phyloP scores from a whole-genome alignment of 2,329 filamentous ascomycete genomes.

The Botrytis cinerea region DNA sequence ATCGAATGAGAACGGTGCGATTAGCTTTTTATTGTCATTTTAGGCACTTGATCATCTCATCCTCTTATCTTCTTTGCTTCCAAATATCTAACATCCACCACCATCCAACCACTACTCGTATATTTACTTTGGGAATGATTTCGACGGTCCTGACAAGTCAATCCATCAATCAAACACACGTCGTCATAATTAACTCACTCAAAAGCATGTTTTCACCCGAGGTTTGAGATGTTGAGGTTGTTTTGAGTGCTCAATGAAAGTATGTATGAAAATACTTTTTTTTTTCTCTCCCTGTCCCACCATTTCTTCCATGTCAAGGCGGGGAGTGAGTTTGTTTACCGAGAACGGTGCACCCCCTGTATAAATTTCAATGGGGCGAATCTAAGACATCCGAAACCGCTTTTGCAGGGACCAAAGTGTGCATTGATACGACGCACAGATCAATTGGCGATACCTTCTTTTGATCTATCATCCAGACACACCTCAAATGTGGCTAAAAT shows the following conservation, averaged over 20 bases:
- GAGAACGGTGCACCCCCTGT: neutral
- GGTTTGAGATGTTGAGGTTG: neutral
- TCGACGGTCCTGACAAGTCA: neutral
- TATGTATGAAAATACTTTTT: neutral
- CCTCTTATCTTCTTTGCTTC: neutral
- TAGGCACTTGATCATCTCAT: neutral
- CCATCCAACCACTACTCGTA: neutral
- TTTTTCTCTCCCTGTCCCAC: neutral
- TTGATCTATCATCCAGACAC: neutral
- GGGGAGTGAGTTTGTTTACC: slow-evolving; percentile 1
- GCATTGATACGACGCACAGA: slow-evolving; percentile 5
- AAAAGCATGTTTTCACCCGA: slow-evolving; percentile 4
- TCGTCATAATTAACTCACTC: neutral
- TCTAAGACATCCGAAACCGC: slow-evolving; percentile 15
- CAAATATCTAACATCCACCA: neutral
- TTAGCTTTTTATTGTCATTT: neutral
- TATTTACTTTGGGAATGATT: neutral
- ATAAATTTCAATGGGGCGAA: slow-evolving; percentile 3
- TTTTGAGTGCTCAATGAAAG: neutral
- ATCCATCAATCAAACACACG: neutral
- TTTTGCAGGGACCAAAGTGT: neutral
- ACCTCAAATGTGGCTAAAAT: neutral
- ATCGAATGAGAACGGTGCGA: slow-evolving; percentile 1
- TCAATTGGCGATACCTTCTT: neutral
- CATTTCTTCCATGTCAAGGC: neutral